These are phyloP conservation scores for Oenanthe sinensis DNA, from an alignment of 129 eudicot genomes.

Conservation along the genomic window DNA sequence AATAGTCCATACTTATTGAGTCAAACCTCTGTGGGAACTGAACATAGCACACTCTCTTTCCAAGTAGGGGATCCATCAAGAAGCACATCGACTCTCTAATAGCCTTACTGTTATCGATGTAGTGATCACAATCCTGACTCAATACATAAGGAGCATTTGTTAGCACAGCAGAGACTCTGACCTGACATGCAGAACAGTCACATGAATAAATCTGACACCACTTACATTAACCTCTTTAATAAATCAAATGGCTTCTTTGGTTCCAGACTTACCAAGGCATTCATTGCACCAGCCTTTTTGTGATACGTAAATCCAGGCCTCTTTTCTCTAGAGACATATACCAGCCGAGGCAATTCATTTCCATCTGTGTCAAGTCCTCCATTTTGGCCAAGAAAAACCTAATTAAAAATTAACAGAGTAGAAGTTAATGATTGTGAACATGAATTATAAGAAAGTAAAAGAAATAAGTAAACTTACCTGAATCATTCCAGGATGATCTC, in stretches of 20 bases:
- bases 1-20: no score
- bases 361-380: conserved; percentile 53
- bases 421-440: conserved; percentile 1
- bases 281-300: conserved; percentile 90
- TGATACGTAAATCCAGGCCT: conserved; percentile 80
- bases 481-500: conserved; percentile 89
- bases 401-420: conserved; percentile 5
- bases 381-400: conserved; percentile 61
- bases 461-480: conserved; percentile 30
- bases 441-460: neutral
- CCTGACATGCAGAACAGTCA: conserved; percentile 22
- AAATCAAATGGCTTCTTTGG: neutral
- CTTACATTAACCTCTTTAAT: neutral
- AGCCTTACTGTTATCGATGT: conserved; percentile 73
- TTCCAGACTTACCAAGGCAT: conserved; percentile 41
- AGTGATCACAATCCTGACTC: conserved; percentile 77
- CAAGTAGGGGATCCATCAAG: conserved; percentile 70
- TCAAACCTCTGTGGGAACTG: conserved; percentile 77
- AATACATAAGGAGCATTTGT: conserved; percentile 72
- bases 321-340: conserved; percentile 77
- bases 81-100: conserved; percentile 81
- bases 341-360: conserved; percentile 50
- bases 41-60: conserved; percentile 70
- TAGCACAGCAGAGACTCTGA: conserved; percentile 68
- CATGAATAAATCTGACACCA: neutral